Conservation (phyloP, 2,329 filamentous ascomycete species). For the Cordyceps cateniannulata region DNA sequence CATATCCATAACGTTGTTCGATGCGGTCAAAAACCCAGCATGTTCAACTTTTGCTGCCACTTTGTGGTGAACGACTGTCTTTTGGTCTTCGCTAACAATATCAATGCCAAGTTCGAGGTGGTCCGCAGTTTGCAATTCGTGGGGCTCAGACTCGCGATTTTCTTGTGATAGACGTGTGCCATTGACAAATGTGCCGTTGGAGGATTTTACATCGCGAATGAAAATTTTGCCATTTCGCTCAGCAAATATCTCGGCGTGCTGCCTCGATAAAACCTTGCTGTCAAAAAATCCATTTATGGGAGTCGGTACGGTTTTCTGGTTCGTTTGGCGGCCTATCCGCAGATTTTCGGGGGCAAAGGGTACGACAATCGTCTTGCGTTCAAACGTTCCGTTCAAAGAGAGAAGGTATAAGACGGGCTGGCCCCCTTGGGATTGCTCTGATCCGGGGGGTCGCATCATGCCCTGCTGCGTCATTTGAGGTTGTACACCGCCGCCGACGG, state of each 20-base stretch:
- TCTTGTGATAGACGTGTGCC: constrained; percentile 83
- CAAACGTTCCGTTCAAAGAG: constrained; percentile 93
- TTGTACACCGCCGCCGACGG: constrained; percentile 21
- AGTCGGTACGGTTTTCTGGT: constrained; percentile 90
- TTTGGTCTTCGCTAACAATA: constrained; percentile 97
- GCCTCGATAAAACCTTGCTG: constrained; percentile 91
- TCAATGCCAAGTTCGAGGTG: constrained; percentile 94
- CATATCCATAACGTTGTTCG: constrained; percentile 75
- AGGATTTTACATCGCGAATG: constrained; percentile 96
- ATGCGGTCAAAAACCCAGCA: constrained; percentile 72
- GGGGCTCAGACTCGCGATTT: constrained; percentile 92
- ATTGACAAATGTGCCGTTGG: constrained; percentile 97
- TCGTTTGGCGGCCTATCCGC: constrained; percentile 92
- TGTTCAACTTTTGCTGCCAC: constrained; percentile 96
- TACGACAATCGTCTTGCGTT: constrained; percentile 91
- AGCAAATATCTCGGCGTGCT: constrained; percentile 97
- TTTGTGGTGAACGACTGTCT: constrained; percentile 97
- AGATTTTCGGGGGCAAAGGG: constrained; percentile 92
- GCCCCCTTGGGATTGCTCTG: constrained; percentile 54
- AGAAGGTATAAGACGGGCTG: constrained; percentile 78
- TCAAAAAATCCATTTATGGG: constrained; percentile 93
- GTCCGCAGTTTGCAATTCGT: constrained; percentile 86
- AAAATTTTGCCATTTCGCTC: constrained; percentile 78
- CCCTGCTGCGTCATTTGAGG: constrained; percentile 37
- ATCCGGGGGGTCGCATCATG: constrained; percentile 55